Percentiles rank a stretch among this genome's conserved stretches.
phyloP scores from a whole-genome alignment of 176 grass and related monocot genomes.

The Dendrocalamus sinicus region DNA sequence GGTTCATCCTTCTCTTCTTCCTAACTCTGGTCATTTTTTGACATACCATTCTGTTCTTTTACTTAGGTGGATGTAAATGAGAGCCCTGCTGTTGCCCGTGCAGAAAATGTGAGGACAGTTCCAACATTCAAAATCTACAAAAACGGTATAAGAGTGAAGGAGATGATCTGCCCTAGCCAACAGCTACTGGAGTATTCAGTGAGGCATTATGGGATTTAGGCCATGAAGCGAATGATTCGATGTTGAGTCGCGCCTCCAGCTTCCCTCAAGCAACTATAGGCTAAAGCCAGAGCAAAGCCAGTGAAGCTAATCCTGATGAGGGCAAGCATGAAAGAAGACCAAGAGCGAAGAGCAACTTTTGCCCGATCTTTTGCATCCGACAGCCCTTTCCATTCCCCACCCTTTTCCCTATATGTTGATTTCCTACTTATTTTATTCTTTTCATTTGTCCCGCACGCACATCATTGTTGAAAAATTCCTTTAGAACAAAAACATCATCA shows the following conservation, averaged over 20 bases:
- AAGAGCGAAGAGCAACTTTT: conserved; percentile 35
- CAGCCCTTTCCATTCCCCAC: neutral
- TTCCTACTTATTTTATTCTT: conserved; percentile 54
- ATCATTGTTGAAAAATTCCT: conserved; percentile 47
- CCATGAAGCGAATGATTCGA: conserved; percentile 39
- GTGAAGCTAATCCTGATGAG: conserved; percentile 37
- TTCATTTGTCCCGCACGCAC: conserved; percentile 44
- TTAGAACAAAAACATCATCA: conserved; percentile 41
- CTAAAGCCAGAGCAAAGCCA: conserved; percentile 38
- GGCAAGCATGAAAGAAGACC: conserved; percentile 42
- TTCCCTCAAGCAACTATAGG: conserved; percentile 30
- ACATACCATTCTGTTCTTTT: conserved; percentile 9
- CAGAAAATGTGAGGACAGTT: conserved; percentile 84
- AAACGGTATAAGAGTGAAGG: conserved; percentile 83
- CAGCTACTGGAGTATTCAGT: conserved; percentile 90
- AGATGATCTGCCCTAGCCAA: conserved; percentile 89
- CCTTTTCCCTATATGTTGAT: conserved; percentile 51
- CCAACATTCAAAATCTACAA: conserved; percentile 98
- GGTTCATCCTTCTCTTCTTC: conserved; percentile 14
- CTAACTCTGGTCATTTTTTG: conserved; percentile 6
- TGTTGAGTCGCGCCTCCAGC: conserved; percentile 31
- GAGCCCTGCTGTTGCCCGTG: conserved; percentile 60
- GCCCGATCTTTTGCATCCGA: conserved; percentile 19
- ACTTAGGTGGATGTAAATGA: conserved; percentile 81
- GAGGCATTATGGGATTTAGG: conserved; percentile 83